Base-by-base conservation (phyloP, 2,329 filamentous ascomycete species). In the Epichloe gansuensis region DNA sequence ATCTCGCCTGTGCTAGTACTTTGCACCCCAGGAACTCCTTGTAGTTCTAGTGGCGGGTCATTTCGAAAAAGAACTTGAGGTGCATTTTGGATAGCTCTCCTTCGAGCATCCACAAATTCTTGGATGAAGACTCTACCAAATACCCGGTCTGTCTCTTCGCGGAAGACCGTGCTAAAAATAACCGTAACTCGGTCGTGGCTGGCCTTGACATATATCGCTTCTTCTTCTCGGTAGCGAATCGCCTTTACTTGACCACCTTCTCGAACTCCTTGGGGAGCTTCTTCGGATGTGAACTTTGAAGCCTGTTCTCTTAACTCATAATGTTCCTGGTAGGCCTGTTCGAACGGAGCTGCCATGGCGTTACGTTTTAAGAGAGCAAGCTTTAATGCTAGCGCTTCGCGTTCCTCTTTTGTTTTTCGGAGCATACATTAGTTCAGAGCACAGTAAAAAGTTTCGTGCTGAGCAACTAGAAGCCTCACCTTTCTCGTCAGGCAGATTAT, bases 61-160 rank as follows among this genome's bases (percentile, higher is more conserved):
- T 91, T 95, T 61, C 89, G 80, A 79, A 96, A 98, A 27, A 98
- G 76, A 17, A 99, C 93, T 70, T 99, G 93, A 1, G 93, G 93
- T 17, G 94, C 93, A 68, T 98, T 98, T 72, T 98, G 94, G 57
- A 98, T 95, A 21, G 90, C 90, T 72, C 93, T 84, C 67, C 90
- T 81, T 68, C 93, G 79, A 8, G 94, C 93, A 71, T 99, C 93
- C 53, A 97, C 94, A 59, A 99, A 98, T 70, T 99, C 93, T 73
- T 96, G 90, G 60, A 98, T 82, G 66, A 99, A 98, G 13, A 98
- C 89, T 73, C 96, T 97, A 61, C 93, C 93, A 63, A 95, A 98
- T 53, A 99, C 88, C 56, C 91, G 79, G 66, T 98, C 93, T 51
- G 94, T 98, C 73, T 98, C 94, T 66, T 99, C 94, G 53, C 89